These are phyloP conservation scores for Candida glucosophila DNA, from an alignment of 1,139 yeast genomes.

Conservation along the genomic window DNA sequence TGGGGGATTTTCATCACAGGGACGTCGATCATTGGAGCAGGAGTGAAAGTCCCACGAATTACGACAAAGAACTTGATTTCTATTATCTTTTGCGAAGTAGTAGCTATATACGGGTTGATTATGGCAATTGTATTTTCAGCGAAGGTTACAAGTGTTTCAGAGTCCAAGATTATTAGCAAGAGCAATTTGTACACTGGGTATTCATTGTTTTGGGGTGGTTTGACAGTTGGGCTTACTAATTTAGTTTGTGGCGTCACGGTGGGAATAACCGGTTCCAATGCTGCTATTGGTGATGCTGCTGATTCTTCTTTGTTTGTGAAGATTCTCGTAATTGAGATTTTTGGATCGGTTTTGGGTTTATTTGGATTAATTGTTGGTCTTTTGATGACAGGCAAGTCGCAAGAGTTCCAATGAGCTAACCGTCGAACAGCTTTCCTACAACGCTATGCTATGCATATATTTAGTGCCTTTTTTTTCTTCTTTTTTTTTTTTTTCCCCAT, in stretches of 20 bases:
- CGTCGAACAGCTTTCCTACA: too few species aligned
- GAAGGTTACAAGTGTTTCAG: constrained; percentile 68
- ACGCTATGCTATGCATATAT: too few species aligned
- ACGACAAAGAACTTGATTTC: constrained; percentile 95
- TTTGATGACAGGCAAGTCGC: constrained; percentile 93
- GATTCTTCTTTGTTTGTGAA: constrained; percentile 92
- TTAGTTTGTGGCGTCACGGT: constrained; percentile 96
- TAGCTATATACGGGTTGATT: constrained; percentile 95
- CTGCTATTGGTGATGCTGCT: constrained; percentile 97
- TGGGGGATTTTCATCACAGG: constrained; percentile 99
- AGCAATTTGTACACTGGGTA: constrained; percentile 90
- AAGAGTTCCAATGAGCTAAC: constrained; percentile 47
- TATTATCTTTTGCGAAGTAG: constrained; percentile 98
- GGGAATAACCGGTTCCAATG: constrained; percentile 96
- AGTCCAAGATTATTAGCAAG: constrained; percentile 56
- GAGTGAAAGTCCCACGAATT: constrained; percentile 94
- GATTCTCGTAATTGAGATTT: constrained; percentile 92
- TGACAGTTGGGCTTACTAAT: constrained; percentile 90
- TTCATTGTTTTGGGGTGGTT: constrained; percentile 96
- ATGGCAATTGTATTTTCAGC: constrained; percentile 97
- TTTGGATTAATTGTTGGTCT: constrained; percentile 93
- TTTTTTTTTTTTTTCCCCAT: too few species aligned
- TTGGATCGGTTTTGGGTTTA: constrained; percentile 91
- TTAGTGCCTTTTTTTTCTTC: too few species aligned
- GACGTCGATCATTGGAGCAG: constrained; percentile 91